phyloP scores from a whole-genome alignment of 2,329 filamentous ascomycete species.

The Akanthomyces dipterigenus region DNA sequence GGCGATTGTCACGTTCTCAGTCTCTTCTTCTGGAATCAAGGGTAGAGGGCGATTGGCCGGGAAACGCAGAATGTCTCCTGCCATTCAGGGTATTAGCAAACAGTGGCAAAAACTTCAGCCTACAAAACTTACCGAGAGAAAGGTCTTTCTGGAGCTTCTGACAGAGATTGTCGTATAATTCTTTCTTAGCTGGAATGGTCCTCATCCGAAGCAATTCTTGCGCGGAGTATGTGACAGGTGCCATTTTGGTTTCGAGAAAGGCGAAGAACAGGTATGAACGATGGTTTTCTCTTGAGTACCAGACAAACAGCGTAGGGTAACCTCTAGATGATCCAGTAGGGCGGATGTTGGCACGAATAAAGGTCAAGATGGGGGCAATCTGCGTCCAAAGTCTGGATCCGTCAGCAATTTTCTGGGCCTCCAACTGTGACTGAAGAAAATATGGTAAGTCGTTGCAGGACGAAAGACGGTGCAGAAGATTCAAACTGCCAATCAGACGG shows the following conservation, averaged over 20 bases:
- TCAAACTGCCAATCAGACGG: conserved; percentile 23
- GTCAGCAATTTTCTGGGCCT: conserved; percentile 26
- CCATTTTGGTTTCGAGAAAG: conserved; percentile 35
- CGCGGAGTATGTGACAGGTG: conserved; percentile 35
- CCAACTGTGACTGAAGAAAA: conserved; percentile 21
- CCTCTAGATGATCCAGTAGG: conserved; percentile 16
- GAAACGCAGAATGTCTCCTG: conserved; percentile 28
- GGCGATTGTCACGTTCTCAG: neutral
- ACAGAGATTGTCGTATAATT: conserved; percentile 23
- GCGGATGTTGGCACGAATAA: conserved; percentile 24
- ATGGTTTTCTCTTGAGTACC: conserved; percentile 27
- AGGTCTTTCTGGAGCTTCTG: conserved; percentile 31
- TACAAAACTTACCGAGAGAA: conserved; percentile 32
- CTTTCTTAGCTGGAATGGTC: conserved; percentile 19
- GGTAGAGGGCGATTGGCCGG: conserved; percentile 21
- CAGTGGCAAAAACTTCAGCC: neutral
- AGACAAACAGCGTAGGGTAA: conserved; percentile 34
- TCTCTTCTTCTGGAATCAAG: conserved; percentile 25
- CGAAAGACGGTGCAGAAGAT: conserved; percentile 16
- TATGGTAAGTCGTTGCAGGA: conserved; percentile 18
- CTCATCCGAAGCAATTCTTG: conserved; percentile 36
- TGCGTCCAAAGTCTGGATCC: conserved; percentile 21
- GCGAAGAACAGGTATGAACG: conserved; percentile 36
- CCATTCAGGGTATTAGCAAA: conserved; percentile 11
- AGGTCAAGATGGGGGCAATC: conserved; percentile 27